Base-by-base conservation (phyloP, 495 filamentous ascomycete species). In the Melanomma pulvis-pyrius region DNA sequence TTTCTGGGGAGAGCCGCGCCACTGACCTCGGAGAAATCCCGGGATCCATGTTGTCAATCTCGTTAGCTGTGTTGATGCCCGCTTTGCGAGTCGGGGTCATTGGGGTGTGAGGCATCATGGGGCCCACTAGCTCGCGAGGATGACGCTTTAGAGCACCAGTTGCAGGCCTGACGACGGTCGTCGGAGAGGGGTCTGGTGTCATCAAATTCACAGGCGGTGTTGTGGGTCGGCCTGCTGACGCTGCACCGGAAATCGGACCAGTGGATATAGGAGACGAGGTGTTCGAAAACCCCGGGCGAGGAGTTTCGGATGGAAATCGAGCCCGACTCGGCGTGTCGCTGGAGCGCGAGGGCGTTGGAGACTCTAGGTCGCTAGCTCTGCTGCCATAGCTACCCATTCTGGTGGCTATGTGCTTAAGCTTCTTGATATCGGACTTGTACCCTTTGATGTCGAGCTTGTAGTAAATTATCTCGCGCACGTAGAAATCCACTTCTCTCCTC, bases 391-490 rank as follows among this genome's bases (percentile, higher is more conserved):
- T 69, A 8, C 67, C 67, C 53, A 69, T 69, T 30, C 48, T 52
- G 9, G 50, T 19, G 1, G 60, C 60, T 0, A 64, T 50, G 44
- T 58, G 28, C 32, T 69, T 65, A 15, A 69, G 54, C 19, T 67
- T 68, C 58, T 67, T 72, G 49, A 72, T 69, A 26, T 72, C 66
- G 13, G 67, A 69, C 48, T 72, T 69, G 47, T 69, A 72, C 7
- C 70, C 66, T 46, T 65, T 69, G 51, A 69, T 63, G 60, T 72
- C 70, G 6, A 69, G 70, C 54, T 69, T 72, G 62, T 66, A 72
- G 59, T 66, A 69, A 25, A 72, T 67, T 22, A 72, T 72, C 59
- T 72, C 70, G 39, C 66, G 65, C 12, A 72, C 70, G 39, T 69
- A 72, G 55, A 66, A 72, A 30, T 72, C 66, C 5, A 66, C 60